Evolutionary conservation across 2,329 filamentous ascomycete genomes (phyloP).

Genomic region (Paracoccidioides lutzii): DNA sequence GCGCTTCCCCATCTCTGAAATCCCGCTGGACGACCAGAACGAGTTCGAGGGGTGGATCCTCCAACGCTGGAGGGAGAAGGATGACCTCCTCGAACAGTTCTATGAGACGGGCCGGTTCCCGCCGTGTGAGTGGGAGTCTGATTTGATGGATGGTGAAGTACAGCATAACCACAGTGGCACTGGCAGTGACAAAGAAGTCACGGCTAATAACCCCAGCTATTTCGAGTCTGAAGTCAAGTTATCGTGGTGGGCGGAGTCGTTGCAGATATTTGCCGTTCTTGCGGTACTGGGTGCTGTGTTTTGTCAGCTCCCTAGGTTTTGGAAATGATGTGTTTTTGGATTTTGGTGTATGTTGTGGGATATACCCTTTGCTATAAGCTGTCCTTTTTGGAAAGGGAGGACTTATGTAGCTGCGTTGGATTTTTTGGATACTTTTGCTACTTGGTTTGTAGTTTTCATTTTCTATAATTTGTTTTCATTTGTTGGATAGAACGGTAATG

Average conservation of each 20-base stretch:
- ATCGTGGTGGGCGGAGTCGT: constrained; percentile 22
- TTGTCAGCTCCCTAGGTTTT: neutral
- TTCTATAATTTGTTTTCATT: too few species aligned
- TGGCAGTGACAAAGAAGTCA: neutral
- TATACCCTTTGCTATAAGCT: neutral
- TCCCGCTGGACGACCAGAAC: constrained; percentile 62
- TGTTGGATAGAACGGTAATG: neutral
- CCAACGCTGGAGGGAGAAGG: constrained; percentile 84
- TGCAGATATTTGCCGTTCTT: constrained; percentile 24
- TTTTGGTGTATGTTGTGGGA: neutral
- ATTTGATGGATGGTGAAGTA: constrained; percentile 22
- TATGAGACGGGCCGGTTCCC: constrained; percentile 68
- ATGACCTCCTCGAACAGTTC: constrained; percentile 75
- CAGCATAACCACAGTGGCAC: neutral
- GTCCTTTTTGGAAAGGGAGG: neutral
- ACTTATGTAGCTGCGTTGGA: neutral
- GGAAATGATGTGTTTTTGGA: neutral
- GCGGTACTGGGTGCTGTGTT: constrained; percentile 11
- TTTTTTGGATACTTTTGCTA: neutral
- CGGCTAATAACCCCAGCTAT: constrained; percentile 11
- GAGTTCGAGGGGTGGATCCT: constrained; percentile 76
- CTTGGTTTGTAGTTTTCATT: neutral
- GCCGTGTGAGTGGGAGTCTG: constrained; percentile 43
- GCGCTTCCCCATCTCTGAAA: constrained; percentile 64
- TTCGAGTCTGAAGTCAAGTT: constrained; percentile 26